Evolutionary conservation across 257 asterid genomes (phyloP).

Genomic region (Fraxinus pennsylvanica): DNA sequence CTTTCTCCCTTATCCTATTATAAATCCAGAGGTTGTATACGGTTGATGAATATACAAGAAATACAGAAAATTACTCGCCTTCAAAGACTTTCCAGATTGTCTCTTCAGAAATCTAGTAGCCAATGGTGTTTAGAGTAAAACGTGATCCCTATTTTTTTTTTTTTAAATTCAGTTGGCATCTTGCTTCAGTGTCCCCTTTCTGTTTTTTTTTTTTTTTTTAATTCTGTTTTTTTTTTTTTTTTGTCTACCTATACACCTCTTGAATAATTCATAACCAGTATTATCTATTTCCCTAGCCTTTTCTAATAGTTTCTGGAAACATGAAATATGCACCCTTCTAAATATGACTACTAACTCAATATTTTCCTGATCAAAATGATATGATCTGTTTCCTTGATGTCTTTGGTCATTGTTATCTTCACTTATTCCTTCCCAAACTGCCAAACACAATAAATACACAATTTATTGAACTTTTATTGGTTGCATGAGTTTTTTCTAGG

Average conservation of each 20-base stretch:
- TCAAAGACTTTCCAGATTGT: background rate
- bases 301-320: background rate
- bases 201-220: background rate
- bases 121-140: background rate
- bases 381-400: background rate
- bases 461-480: background rate
- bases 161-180: background rate
- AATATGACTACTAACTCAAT: background rate
- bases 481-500: background rate
- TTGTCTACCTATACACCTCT: background rate
- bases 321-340: background rate
- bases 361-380: background rate
- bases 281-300: background rate
- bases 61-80: too few relatives aligned
- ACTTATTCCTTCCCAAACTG: background rate
- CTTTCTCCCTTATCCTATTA: too few relatives aligned
- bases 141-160: background rate
- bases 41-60: too few relatives aligned
- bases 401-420: background rate
- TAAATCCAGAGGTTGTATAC: too few relatives aligned
- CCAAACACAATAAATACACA: background rate
- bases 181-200: background rate
- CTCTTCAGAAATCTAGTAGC: background rate
- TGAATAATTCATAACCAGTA: background rate
- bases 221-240: background rate